Base-by-base conservation (phyloP, 192 early-diverging fungal genomes). In the Entomortierella chlamydospora region DNA sequence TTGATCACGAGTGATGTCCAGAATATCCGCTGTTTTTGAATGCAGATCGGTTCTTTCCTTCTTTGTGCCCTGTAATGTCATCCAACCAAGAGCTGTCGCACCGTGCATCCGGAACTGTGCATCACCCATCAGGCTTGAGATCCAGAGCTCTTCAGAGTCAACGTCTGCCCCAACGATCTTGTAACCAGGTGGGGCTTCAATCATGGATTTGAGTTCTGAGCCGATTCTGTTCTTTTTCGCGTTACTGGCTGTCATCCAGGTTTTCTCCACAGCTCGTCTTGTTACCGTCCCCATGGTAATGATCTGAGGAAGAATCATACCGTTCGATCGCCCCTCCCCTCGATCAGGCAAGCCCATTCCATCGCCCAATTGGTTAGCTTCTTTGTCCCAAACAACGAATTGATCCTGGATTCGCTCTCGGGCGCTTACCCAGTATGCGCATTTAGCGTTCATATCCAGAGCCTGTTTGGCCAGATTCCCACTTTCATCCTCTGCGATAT, bases 251-350 rank as follows among this genome's bases (percentile, higher is more conserved):
- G 98, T 98, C 87, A 97, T 87, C 98, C 98, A 99, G 10, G 95
- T 96, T 28, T 87, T 83, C 73, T 99, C 98, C 4, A 97, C 95
- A 0, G 92, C 95, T 8, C 98, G 90, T 7, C 98, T 87, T 0
- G 98, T 99, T n/a, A 98, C 87, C 0, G 98, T 98, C 26, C 98
- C 98, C 96, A 99, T 99, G 15, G 91, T 88, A 54, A 96, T 86
- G 31, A 94, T 91, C 61, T 94, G 92, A 20, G 98, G 98, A 49
- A 99, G 67, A 62, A 99, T 98, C 17, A 97, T 90, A 10, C 94
- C 94, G 57, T 81, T 61, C 10, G 20, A 62, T 18, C 69, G 68
- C 4, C 60, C 70, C 26, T 84, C 61, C 5, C 69, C 61, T 22
- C 68, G 57, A 9, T 73, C 73, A 17, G 78, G 79, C 39, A 87